Base-by-base conservation (phyloP, 2,329 filamentous ascomycete species). In the Verticillium alfalfae region DNA sequence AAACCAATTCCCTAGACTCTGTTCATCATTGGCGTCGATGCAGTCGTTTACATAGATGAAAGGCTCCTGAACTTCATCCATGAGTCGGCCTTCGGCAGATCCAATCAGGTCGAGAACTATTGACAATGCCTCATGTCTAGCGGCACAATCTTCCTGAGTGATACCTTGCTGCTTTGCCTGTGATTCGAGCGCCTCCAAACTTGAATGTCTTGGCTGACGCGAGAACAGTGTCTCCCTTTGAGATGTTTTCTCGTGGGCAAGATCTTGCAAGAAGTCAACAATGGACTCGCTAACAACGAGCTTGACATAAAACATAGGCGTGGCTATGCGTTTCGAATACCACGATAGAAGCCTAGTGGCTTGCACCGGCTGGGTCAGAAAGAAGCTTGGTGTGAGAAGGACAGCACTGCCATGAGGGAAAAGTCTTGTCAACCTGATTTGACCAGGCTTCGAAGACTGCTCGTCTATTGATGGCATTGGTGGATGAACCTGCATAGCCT, bases 1-100 rank as follows among this genome's bases (percentile, higher is more conserved):
- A 69, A 87, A 88, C 81, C 84, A 88, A 64, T 87, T 84, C 10
- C 88, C 79, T 34, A 89, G 73, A 61, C 81, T 86, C 67, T 87
- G 82, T 67, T 89, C 86, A 63, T 88, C 85, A 60, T 84, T 83
- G 0, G 79, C 75, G 61, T 86, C 80, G 56, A 88, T 82, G 1
- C 65, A 70, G 3, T 74, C 67, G 15, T 79, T 78, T 0, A 81
- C 81, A 68, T 78, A 80, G 2, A 82, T 68, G 6, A 87, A 66
- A 3, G 78, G 73, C 26, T 68, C 70, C 7, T 68, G 65, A 6
- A 75, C 71, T 61, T 76, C 74, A 37, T 73, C 69, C 26, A 72
- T 68, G 16, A 71, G 71, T 15, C 72, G 65, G 12, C 68, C 64
- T 37, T 72, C 66, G 26, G n/a, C 45, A 12, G 45, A 49, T 10